Conservation (phyloP, 2,329 filamentous ascomycete species). For the Cladosporium sp. region DNA sequence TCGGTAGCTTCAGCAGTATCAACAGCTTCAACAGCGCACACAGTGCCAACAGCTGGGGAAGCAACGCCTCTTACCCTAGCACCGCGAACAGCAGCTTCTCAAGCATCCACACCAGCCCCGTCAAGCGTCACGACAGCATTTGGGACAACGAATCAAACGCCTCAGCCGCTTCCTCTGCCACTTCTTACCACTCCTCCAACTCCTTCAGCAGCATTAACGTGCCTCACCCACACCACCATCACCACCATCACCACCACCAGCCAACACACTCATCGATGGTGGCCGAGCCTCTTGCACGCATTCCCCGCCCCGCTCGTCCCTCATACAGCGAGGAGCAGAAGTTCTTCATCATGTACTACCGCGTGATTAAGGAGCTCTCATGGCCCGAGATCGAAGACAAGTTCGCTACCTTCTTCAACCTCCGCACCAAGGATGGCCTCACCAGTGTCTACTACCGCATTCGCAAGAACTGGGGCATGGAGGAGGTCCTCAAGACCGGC, state of each 20-base stretch:
- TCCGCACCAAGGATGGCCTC: slow-evolving; percentile 36
- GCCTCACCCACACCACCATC: slow-evolving; percentile 9
- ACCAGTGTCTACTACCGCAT: slow-evolving; percentile 40
- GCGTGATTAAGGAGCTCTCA: slow-evolving; percentile 32
- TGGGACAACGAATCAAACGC: slow-evolving; percentile 16
- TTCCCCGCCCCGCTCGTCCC: slow-evolving; percentile 32
- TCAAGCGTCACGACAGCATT: slow-evolving; percentile 16
- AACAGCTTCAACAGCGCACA: slow-evolving; percentile 19
- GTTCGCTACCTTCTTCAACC: slow-evolving; percentile 22
- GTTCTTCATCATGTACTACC: slow-evolving; percentile 37
- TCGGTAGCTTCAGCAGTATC: slow-evolving; percentile 20
- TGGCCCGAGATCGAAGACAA: slow-evolving; percentile 34
- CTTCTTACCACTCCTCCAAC: slow-evolving; percentile 19
- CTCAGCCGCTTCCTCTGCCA: slow-evolving; percentile 7
- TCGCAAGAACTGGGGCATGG: slow-evolving; percentile 37
- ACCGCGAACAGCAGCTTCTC: slow-evolving; percentile 19
- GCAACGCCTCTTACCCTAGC: slow-evolving; percentile 15
- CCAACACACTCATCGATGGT: slow-evolving; percentile 9
- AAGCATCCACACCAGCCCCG: slow-evolving; percentile 20
- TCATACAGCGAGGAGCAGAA: slow-evolving; percentile 40
- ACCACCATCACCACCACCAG: slow-evolving; percentile 18
- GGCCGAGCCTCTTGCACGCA: slow-evolving; percentile 18
- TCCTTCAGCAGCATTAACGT: slow-evolving; percentile 20
- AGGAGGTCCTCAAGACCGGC: slow-evolving; percentile 37
- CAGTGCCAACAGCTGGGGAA: slow-evolving; percentile 17